A percentile compares a stretch with the other conserved stretches of the same genome.
Evolutionary conservation across 2,329 filamentous ascomycete species (phyloP).

Genomic region (Ascochyta fabae): DNA sequence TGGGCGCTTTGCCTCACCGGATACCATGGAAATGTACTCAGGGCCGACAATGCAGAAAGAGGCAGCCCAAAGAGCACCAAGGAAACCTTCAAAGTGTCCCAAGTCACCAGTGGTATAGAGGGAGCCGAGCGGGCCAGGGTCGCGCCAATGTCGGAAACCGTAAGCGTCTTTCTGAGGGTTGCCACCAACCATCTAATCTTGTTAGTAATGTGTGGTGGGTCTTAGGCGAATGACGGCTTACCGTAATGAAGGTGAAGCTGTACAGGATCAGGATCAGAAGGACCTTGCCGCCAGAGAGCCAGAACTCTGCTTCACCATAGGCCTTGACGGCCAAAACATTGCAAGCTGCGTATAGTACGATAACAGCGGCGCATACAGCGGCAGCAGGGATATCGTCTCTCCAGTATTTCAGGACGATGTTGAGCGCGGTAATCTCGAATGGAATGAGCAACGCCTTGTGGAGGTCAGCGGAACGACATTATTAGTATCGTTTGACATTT

Average conservation of each 20-base stretch:
- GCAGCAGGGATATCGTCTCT: conserved; percentile 55
- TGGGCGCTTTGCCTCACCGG: conserved; percentile 55
- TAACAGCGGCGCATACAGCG: conserved; percentile 51
- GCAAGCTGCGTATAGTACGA: conserved; percentile 53
- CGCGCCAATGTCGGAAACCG: conserved; percentile 55
- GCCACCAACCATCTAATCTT: conserved; percentile 48
- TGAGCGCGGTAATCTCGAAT: conserved; percentile 58
- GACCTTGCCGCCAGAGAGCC: conserved; percentile 55
- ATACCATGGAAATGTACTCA: conserved; percentile 58
- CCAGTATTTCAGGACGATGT: conserved; percentile 49
- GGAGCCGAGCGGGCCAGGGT: conserved; percentile 45
- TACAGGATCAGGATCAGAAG: conserved; percentile 55
- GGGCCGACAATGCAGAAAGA: conserved; percentile 57
- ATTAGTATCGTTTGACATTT: no score
- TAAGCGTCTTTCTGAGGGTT: conserved; percentile 52
- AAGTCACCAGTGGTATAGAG: conserved; percentile 33
- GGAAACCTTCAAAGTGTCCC: conserved; percentile 47
- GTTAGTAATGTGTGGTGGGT: neutral
- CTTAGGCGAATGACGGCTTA: neutral
- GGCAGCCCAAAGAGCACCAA: conserved; percentile 50
- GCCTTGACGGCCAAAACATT: conserved; percentile 55
- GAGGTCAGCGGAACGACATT: no score
- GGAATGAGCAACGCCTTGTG: conserved; percentile 54
- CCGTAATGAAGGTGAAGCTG: conserved; percentile 55
- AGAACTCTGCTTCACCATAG: conserved; percentile 56